Evolutionary conservation across 106 monocot species (phyloP).

Genomic region (Platanthera guangdongensis): DNA sequence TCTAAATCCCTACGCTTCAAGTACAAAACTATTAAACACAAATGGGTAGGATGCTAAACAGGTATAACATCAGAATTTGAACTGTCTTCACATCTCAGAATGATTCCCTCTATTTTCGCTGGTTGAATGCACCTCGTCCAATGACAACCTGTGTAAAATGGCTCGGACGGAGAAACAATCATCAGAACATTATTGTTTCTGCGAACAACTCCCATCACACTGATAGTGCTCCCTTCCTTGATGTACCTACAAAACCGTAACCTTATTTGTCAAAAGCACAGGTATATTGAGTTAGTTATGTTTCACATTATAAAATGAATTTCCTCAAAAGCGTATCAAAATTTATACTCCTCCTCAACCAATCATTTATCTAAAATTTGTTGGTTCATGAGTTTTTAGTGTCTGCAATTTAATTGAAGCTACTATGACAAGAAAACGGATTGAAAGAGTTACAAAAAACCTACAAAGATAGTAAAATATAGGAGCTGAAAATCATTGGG

Average conservation of each 20-base stretch:
- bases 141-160: conserved; percentile 56
- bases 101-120: conserved; percentile 54
- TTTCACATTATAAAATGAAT: too few species aligned
- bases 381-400: too few species aligned
- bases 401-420: too few species aligned
- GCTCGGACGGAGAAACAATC: conserved; percentile 76
- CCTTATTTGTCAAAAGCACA: too few species aligned
- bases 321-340: too few species aligned
- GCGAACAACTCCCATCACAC: conserved; percentile 89
- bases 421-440: background rate
- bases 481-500: background rate
- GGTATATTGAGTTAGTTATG: too few species aligned
- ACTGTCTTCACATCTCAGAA: conserved; percentile 71
- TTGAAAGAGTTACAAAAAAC: background rate
- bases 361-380: too few species aligned
- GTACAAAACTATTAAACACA: too few species aligned
- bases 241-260: conserved; percentile 39
- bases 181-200: conserved; percentile 82
- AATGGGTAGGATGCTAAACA: conserved; percentile 17
- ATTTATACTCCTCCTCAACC: too few species aligned
- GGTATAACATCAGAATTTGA: conserved; percentile 76
- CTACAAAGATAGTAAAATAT: background rate
- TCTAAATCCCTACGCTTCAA: too few species aligned
- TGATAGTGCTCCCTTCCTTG: conserved; percentile 85
- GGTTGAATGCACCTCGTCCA: conserved; percentile 55